Evolutionary conservation across 306 rosid species (phyloP).

Genomic region (Rosa chinensis): DNA sequence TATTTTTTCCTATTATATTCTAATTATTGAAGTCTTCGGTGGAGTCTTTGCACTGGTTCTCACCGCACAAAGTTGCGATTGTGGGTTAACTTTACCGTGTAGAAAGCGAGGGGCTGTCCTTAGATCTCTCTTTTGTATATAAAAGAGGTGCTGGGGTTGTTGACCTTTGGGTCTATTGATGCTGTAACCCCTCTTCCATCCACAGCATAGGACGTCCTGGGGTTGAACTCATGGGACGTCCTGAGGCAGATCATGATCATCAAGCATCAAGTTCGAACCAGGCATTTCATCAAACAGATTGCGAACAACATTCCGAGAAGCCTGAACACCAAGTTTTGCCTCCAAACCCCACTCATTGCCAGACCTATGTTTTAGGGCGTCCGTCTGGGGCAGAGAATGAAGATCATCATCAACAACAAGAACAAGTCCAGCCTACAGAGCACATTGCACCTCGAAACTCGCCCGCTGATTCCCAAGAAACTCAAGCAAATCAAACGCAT

Average conservation of each 20-base stretch:
- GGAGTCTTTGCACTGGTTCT: not conserved
- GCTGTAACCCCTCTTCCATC: slow-evolving; percentile 12
- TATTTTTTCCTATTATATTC: not conserved
- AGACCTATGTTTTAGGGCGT: not conserved
- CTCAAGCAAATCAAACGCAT: not conserved
- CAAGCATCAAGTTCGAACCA: not conserved
- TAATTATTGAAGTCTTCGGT: not conserved
- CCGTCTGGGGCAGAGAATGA: not conserved
- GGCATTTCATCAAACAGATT: slow-evolving; percentile 1
- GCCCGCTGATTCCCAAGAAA: not conserved
- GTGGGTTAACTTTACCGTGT: not conserved
- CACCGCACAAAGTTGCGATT: not conserved
- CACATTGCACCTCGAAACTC: not conserved
- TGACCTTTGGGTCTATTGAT: slow-evolving; percentile 16
- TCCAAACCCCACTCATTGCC: slow-evolving; percentile 3
- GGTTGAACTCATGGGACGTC: slow-evolving; percentile 20
- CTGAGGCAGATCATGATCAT: slow-evolving; percentile 8
- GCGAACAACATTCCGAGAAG: not conserved
- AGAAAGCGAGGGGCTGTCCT: slow-evolving; percentile 1
- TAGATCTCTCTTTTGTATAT: slow-evolving; percentile 7
- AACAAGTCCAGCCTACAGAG: not conserved
- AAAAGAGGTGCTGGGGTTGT: not conserved
- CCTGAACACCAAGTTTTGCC: not conserved
- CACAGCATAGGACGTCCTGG: slow-evolving; percentile 7
- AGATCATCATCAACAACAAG: not conserved